Evolutionary conservation across 2,329 filamentous ascomycete species (phyloP).

Genomic region (Trichoderma simmonsii): DNA sequence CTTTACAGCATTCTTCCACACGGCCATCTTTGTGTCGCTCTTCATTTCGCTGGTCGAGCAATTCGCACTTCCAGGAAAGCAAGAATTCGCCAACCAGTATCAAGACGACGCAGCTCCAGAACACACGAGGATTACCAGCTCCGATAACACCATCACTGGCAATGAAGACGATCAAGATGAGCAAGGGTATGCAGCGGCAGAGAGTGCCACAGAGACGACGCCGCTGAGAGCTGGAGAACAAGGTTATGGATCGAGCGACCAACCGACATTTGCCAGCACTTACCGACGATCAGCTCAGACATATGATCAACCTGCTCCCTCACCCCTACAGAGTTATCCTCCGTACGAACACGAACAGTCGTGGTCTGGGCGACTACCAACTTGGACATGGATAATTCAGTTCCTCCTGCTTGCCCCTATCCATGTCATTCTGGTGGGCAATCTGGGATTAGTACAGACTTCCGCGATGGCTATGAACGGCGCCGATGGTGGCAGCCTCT

Average conservation of each 20-base stretch:
- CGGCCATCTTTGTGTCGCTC: slow-evolving; percentile 69
- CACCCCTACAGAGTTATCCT: slow-evolving; percentile 28
- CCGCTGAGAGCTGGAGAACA: slow-evolving; percentile 45
- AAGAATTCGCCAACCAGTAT: slow-evolving; percentile 61
- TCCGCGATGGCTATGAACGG: slow-evolving; percentile 76
- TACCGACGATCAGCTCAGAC: slow-evolving; percentile 49
- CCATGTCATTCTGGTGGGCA: slow-evolving; percentile 71
- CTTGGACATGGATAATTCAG: slow-evolving; percentile 85
- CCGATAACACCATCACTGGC: slow-evolving; percentile 12
- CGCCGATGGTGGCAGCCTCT: slow-evolving; percentile 71
- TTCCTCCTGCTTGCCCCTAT: slow-evolving; percentile 78
- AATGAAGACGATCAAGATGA: slow-evolving; percentile 7
- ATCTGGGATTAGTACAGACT: slow-evolving; percentile 70
- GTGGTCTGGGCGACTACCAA: slow-evolving; percentile 77
- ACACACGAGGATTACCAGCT: slow-evolving; percentile 29
- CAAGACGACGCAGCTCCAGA: slow-evolving; percentile 48
- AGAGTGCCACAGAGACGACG: slow-evolving; percentile 50
- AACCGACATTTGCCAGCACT: slow-evolving; percentile 53
- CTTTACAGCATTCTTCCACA: slow-evolving; percentile 75
- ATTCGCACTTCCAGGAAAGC: slow-evolving; percentile 70
- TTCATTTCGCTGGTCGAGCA: slow-evolving; percentile 76
- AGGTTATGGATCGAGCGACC: slow-evolving; percentile 36
- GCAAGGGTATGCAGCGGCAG: slow-evolving; percentile 24
- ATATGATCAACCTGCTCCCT: slow-evolving; percentile 27
- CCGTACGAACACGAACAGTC: slow-evolving; percentile 71